These are phyloP conservation scores for Elsinoe arachidis DNA, from an alignment of 2,329 filamentous ascomycete species.

Conservation along the genomic window DNA sequence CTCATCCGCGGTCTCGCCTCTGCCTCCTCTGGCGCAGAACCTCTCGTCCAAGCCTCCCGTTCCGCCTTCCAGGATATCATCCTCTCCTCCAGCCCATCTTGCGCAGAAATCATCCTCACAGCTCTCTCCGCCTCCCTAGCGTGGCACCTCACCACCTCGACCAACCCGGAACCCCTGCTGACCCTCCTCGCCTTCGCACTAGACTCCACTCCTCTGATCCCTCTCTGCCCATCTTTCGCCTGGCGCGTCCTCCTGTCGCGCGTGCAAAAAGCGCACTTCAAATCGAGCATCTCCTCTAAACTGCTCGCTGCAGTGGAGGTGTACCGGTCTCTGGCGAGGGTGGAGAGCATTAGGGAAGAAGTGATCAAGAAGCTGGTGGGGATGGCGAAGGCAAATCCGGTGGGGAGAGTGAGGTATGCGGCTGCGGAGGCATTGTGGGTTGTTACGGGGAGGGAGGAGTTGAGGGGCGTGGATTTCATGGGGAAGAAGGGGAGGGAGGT, in stretches of 20 bases:
- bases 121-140: constrained; percentile 19
- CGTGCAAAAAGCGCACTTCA: constrained; percentile 72
- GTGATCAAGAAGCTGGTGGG: constrained; percentile 61
- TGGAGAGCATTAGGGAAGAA: constrained; percentile 43
- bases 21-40: constrained; percentile 69
- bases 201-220: constrained; percentile 26
- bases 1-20: constrained; percentile 61
- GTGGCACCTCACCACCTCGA: neutral
- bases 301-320: constrained; percentile 71
- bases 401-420: constrained; percentile 56
- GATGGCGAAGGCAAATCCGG: constrained; percentile 67
- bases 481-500: neutral
- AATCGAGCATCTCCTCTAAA: constrained; percentile 72
- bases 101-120: constrained; percentile 18
- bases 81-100: constrained; percentile 12
- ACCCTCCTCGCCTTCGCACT: constrained; percentile 67
- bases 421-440: constrained; percentile 36
- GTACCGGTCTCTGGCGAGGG: constrained; percentile 60
- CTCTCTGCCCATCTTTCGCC: constrained; percentile 43
- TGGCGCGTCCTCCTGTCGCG: constrained; percentile 57
- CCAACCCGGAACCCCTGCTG: constrained; percentile 34
- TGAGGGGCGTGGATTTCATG: constrained; percentile 13
- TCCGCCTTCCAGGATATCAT: constrained; percentile 49
- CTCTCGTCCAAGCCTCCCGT: constrained; percentile 61
- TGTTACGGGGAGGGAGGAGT: constrained; percentile 26